These are phyloP conservation scores for Calonectria pteridis DNA, from an alignment of 2,329 filamentous ascomycete species.

Conservation along the genomic window DNA sequence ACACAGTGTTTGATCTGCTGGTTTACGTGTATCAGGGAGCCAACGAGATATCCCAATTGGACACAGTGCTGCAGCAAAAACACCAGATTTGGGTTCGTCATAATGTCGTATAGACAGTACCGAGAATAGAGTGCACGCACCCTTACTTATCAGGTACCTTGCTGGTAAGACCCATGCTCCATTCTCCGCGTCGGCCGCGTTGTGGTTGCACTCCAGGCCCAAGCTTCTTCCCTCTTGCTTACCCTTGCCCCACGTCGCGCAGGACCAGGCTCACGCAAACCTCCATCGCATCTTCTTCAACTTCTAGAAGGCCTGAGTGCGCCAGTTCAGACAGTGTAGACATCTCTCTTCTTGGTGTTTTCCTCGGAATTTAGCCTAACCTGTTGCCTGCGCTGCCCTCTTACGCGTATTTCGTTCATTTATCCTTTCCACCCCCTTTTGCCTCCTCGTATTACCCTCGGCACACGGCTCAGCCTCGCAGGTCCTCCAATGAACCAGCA, in stretches of 20 bases:
- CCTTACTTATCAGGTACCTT: constrained; percentile 15
- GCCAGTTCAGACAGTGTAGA: constrained; percentile 9
- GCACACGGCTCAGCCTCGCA: constrained; percentile 10
- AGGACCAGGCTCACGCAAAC: constrained; percentile 22
- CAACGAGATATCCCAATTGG: constrained; percentile 21
- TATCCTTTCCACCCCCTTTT: constrained; percentile 1
- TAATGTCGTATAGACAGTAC: background rate
- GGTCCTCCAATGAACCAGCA: constrained; percentile 37
- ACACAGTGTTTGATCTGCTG: background rate
- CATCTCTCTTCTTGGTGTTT: background rate
- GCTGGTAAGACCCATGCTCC: constrained; percentile 1
- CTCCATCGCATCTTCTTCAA: constrained; percentile 12
- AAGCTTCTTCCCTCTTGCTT: constrained; percentile 36
- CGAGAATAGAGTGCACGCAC: background rate
- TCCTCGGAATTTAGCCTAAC: background rate
- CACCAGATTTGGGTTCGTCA: background rate
- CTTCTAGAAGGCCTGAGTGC: constrained; percentile 41
- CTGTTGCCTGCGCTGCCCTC: constrained; percentile 22
- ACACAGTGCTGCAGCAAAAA: constrained; percentile 25
- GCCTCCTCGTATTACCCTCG: background rate
- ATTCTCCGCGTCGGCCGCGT: constrained; percentile 24
- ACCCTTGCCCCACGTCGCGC: constrained; percentile 37
- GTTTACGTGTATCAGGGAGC: background rate
- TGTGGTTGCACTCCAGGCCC: constrained; percentile 37
- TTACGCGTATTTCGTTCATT: constrained; percentile 28